Evolutionary conservation across 1,284 basidiomycete genomes (phyloP), one percentile per base, ranked within the genome.

Genomic region (Termitomyces sp.): DNA sequence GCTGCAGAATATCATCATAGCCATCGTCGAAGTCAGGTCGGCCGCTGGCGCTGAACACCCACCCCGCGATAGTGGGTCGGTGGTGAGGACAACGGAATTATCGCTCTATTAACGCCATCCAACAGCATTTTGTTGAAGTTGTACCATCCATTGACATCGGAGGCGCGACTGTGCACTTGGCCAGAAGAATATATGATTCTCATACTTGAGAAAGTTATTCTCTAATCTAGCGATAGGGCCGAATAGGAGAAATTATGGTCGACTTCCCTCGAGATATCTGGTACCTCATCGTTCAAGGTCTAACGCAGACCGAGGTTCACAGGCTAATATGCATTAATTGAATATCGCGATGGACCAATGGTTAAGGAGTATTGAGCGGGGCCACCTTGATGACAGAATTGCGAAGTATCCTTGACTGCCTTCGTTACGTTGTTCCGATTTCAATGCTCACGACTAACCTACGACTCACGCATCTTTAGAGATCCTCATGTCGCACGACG

Each of bases 181-280:
- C 5, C 24, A 24, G 24, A 24, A 24, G 24, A 24, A 24, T 24
- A 24, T 24, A 24, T 24, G 24, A 24, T 3, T 24, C 0, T 24
- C 24, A 24, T 24, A 24, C 24, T 24, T 1, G 5, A 3, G 24
- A 24, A 2, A 5, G 1, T 24, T 5, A 3, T 17, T 31, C 34
- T 47, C 45, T 33, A 13, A 19, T 33, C 19, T 34, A 9, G 6
- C 12, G 15, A 28, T 31, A n/a, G 15, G 26, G 2, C 12, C 0
- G 5, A 44, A n/a, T 13, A n/a, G 42, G 6, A 38, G 17, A 39
- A n/a, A 39, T 15, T 30, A 51, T 51, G 50, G 19, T 15, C 17
- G 31, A 51, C 40, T 42, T 50, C 21, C 50, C 50, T 19, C 13
- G n/a, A 9, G 31, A 51, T 8, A 41, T 51, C 28, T 51, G 50